Evolutionary conservation across 1,284 basidiomycete species (phyloP), one percentile per base, ranked within the genome.

Genomic region (Trichosporon sp.): DNA sequence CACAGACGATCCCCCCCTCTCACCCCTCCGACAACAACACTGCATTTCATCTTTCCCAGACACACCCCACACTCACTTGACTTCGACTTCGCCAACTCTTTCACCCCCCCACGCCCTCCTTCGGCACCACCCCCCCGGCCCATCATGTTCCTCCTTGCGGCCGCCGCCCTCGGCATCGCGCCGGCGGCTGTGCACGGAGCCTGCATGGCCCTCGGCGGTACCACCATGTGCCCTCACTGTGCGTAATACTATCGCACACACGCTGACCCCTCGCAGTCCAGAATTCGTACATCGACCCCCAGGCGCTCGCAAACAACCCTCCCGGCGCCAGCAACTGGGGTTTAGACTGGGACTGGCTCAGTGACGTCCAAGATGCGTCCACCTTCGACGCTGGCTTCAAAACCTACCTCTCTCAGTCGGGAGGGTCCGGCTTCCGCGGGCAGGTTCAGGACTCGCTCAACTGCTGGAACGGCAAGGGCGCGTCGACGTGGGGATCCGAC

Each of bases 241-340:
- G 21, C 21, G 71, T 68, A 31, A 2, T 19, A 19, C 11, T 37
- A 4, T 6, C 32, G 7, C 67, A 63, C 31, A 4, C 40, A n/a
- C 11, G 35, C 67, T 35, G 14, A 1, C 7, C 37, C 61, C 16
- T 46, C 54, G 12, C 75, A 83, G 81, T 81, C 71, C 73, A 78
- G 71, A 77, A 73, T 31, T 77, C 79, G 31, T 84, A 82, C 71
- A 72, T 86, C 70, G 77, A 79, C 69, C 84, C 84, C 0, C 65
- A 72, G 32, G 83, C 83, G 72, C 78, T 86, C 14, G 78, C 83
- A 11, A 69, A 76, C 68, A 76, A 81, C 16, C 85, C 77, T 74
- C 78, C 78, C 31, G 51, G 26, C 10, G 14, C 54, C 16, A 19
- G n/a, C 10, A 19, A 40, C 26, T 32, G 56, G 19, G 31, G 19